These are phyloP conservation scores for Deinandra increscens DNA, from an alignment of 129 eudicot genomes.

Conservation along the genomic window DNA sequence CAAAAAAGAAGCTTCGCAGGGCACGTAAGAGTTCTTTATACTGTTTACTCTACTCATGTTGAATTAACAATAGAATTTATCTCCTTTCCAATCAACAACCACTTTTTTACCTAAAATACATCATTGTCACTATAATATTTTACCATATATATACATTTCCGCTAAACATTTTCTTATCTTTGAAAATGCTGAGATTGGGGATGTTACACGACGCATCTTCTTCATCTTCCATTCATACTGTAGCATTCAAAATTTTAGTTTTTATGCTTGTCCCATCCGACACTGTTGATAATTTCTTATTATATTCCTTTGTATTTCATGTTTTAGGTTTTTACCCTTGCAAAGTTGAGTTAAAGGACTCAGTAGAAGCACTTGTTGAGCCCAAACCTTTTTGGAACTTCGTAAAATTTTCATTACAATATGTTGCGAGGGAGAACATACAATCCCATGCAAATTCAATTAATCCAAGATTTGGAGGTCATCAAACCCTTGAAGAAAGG, in stretches of 20 bases:
- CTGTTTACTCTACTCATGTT: conserved; percentile 7
- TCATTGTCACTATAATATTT: neutral
- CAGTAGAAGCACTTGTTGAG: conserved; percentile 52
- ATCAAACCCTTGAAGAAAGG: conserved; percentile 82
- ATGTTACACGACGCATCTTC: neutral
- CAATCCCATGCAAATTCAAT: conserved; percentile 25
- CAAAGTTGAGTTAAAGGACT: conserved; percentile 57
- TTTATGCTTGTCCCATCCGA: conserved; percentile 4
- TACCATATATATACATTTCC: neutral
- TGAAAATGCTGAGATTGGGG: neutral
- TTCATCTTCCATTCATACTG: neutral
- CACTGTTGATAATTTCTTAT: neutral
- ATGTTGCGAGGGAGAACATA: conserved; percentile 49
- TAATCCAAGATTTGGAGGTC: conserved; percentile 88
- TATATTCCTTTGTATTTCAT: neutral
- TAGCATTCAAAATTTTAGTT: neutral
- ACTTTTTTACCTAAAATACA: neutral
- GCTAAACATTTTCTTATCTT: neutral
- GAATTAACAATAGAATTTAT: neutral
- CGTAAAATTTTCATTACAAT: conserved; percentile 58
- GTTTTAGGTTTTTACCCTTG: conserved; percentile 53
- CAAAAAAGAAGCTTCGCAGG: conserved; percentile 49
- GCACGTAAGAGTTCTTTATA: conserved; percentile 54
- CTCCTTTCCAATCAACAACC: neutral
- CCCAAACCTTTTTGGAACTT: conserved; percentile 56